Evolutionary conservation across 2,329 filamentous ascomycete species (phyloP).

Genomic region (Claviceps capensis): DNA sequence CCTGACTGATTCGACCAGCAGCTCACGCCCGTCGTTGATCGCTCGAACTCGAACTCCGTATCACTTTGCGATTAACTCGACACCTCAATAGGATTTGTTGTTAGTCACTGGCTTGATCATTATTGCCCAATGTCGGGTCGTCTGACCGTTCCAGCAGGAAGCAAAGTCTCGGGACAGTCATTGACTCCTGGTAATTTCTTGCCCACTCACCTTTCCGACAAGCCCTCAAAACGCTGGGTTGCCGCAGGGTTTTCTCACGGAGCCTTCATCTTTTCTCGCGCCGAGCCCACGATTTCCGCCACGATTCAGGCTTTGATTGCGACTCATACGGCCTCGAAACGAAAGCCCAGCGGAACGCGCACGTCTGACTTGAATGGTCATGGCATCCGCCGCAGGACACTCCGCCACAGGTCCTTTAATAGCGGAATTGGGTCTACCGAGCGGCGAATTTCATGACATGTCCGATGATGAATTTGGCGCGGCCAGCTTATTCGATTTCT

Average conservation of each 20-base stretch:
- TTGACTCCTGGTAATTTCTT: not conserved
- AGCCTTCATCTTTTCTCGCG: not conserved
- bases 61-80: not conserved
- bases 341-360: slow-evolving; percentile 9
- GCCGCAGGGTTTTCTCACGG: not conserved
- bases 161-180: not conserved
- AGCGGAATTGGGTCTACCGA: slow-evolving; percentile 23
- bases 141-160: not conserved
- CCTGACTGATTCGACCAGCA: not conserved
- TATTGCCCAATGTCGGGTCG: slow-evolving; percentile 3
- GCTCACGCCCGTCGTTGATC: not conserved
- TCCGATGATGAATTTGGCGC: slow-evolving; percentile 23
- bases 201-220: not conserved
- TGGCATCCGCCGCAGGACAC: slow-evolving; percentile 20
- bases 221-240: not conserved
- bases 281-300: not conserved
- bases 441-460: slow-evolving; percentile 24
- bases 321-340: not conserved
- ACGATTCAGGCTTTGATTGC: not conserved
- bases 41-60: not conserved
- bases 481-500: slow-evolving; percentile 21
- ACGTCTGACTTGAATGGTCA: slow-evolving; percentile 16
- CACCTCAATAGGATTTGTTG: not conserved
- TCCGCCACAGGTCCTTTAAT: slow-evolving; percentile 25
- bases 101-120: not conserved